Evolutionary conservation across 1,284 basidiomycete species (phyloP).

Genomic region (Athelia sp.): DNA sequence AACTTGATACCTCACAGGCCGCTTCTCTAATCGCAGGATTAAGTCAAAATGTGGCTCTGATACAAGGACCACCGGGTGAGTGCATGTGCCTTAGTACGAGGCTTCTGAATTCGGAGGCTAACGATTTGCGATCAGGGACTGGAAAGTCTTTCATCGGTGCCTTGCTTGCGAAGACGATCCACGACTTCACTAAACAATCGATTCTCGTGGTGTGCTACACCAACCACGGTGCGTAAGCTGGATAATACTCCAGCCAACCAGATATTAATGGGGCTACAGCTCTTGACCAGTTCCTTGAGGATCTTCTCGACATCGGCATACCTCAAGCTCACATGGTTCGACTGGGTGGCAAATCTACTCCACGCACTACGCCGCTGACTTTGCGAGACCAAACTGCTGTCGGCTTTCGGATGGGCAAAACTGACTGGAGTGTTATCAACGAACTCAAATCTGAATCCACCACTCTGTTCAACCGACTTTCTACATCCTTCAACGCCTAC

Average conservation of each 20-base stretch:
- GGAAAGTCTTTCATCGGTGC: constrained; percentile 68
- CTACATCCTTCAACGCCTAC: constrained; percentile 27
- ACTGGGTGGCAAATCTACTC: constrained; percentile 49
- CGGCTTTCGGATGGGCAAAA: constrained; percentile 14
- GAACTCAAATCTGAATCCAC: constrained; percentile 22
- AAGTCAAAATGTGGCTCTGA: constrained; percentile 48
- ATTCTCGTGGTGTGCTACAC: constrained; percentile 66
- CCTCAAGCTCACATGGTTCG: constrained; percentile 40
- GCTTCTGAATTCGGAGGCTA: not conserved
- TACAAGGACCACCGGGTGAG: constrained; percentile 64
- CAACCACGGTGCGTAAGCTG: constrained; percentile 39
- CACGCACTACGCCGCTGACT: constrained; percentile 35
- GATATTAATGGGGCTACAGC: constrained; percentile 16
- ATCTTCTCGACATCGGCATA: constrained; percentile 54
- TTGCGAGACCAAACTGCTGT: constrained; percentile 27
- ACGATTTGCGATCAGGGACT: constrained; percentile 37
- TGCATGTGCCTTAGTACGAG: not conserved
- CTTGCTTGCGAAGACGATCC: constrained; percentile 49
- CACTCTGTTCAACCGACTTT: constrained; percentile 20
- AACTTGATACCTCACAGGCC: constrained; percentile 47
- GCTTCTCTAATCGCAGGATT: constrained; percentile 45
- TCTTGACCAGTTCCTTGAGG: constrained; percentile 57
- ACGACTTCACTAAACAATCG: constrained; percentile 37
- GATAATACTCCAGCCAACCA: not conserved
- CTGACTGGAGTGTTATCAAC: constrained; percentile 38